These are phyloP conservation scores for Lactarius quietus DNA, from an alignment of 768 basidiomycete genomes.

Conservation along the genomic window DNA sequence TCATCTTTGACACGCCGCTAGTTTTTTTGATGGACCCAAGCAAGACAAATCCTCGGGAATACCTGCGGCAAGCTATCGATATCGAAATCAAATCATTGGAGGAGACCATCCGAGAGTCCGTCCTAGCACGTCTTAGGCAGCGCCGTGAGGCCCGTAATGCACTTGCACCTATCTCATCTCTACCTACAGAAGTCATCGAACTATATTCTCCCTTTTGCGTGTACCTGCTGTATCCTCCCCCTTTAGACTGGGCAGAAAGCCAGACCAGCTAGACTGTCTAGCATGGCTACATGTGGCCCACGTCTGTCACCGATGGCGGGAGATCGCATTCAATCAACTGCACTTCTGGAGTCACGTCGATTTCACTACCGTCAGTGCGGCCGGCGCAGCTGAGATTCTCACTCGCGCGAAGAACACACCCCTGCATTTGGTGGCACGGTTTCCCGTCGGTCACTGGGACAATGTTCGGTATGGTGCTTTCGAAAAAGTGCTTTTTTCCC, in stretches of 20 bases:
- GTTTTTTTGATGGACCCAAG: neutral
- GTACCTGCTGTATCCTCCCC: neutral
- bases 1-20: neutral
- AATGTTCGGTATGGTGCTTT: neutral
- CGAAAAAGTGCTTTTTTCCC: neutral
- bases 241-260: neutral
- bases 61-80: slow-evolving; percentile 5
- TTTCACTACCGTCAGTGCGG: neutral
- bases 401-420: slow-evolving; percentile 11
- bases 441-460: neutral
- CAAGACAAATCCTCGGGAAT: neutral
- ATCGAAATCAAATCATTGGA: slow-evolving; percentile 9
- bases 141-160: slow-evolving; percentile 7
- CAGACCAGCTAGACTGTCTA: neutral
- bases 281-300: slow-evolving; percentile 14
- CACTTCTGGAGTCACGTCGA: slow-evolving; percentile 14
- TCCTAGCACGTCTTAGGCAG: neutral
- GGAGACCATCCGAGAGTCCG: neutral
- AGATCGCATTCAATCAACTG: slow-evolving; percentile 17
- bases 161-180: slow-evolving; percentile 13
- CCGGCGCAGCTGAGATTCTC: slow-evolving; percentile 4
- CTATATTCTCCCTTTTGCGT: neutral
- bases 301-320: slow-evolving; percentile 22
- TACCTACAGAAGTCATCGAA: slow-evolving; percentile 10
- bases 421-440: neutral